Base-by-base conservation (phyloP, 2,329 filamentous ascomycete genomes). In the Alternaria metachromatica region DNA sequence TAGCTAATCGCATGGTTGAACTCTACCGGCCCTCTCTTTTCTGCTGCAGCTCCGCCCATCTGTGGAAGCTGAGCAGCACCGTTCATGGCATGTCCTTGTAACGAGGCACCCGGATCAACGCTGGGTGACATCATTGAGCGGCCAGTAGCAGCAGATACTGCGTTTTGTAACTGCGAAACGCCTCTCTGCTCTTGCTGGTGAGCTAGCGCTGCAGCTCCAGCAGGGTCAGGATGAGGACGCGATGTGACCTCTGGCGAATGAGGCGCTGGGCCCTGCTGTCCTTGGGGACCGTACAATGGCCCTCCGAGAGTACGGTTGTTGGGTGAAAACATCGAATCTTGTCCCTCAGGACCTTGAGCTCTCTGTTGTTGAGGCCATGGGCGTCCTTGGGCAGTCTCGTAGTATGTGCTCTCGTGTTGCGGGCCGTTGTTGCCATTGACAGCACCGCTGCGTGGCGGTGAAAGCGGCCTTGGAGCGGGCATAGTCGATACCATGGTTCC, bases 1-100 rank as follows among this genome's bases (percentile, higher is more conserved):
- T 99, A 99, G 79, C 94, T 98, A 68, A 99, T 99, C 0, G 96
- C 96, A 82, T 99, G 96, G 78, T 99, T 99, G 81, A 99, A 99
- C 77, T 99, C 96, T 18, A 99, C 96, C 1, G 96, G 96, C 0
- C 94, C 95, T 60, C 94, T 89, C 77, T 96, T 96, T 80, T 96
- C 94, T 78, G 74, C 73, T 56, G 80, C 81, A 60, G 84, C 82
- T n/a, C 78, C 80, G 25, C 81, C 84, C 82, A 81, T 87, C 82
- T 80, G 87, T 82, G 81, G 90, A 81, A 81, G 88, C 82, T 71
- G 84, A 21, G 85, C 86, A 64, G 85, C 85, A 48, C 88, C 89
- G 72, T 90, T 92, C 61, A 90, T 78, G 30, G 83, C 86, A 65
- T 87, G 87, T 64, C 88, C 86, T 45, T 84, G 83, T 62, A 88